phyloP scores from a whole-genome alignment of 2,329 filamentous ascomycete genomes.

The Xylaria hypoxylon region DNA sequence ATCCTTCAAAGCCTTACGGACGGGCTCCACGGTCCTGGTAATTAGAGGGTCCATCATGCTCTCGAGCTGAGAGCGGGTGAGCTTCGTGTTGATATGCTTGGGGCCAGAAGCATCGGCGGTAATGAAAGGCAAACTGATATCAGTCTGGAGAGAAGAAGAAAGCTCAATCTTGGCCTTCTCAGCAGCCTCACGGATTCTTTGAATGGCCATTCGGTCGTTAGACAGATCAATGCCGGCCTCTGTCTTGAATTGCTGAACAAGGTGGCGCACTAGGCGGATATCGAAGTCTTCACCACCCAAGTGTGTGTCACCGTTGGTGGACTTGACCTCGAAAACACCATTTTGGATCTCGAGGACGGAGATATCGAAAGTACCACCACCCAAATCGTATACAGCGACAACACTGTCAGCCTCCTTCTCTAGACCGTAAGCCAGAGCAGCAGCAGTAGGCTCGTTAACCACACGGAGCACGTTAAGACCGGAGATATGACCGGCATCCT shows the following conservation, averaged over 20 bases:
- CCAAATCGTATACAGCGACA: conserved; percentile 96
- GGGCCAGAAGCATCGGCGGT: conserved; percentile 94
- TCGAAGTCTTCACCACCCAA: conserved; percentile 99
- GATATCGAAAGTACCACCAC: conserved; percentile 99
- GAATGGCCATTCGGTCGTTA: conserved; percentile 95
- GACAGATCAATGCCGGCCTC: conserved; percentile 92
- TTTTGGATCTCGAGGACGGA: conserved; percentile 97
- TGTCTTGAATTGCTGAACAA: conserved; percentile 97
- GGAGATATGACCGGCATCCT: conserved; percentile 96
- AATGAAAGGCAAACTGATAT: conserved; percentile 99
- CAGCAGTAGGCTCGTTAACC: conserved; percentile 97
- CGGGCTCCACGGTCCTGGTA: conserved; percentile 85
- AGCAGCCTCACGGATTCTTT: conserved; percentile 97
- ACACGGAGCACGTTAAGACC: conserved; percentile 97
- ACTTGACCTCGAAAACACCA: conserved; percentile 99
- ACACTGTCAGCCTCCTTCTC: conserved; percentile 93
- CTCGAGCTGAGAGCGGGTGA: conserved; percentile 93
- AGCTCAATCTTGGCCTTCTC: conserved; percentile 99
- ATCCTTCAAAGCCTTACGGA: conserved; percentile 97
- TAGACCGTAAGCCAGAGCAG: conserved; percentile 93
- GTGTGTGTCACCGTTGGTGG: conserved; percentile 98
- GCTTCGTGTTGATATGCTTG: conserved; percentile 98
- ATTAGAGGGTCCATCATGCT: conserved; percentile 91
- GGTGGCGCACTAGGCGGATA: conserved; percentile 91
- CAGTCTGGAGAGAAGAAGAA: conserved; percentile 92